Evolutionary conservation across 73 alveolate genomes (phyloP).

Genomic region (Diophrys appendiculata): DNA sequence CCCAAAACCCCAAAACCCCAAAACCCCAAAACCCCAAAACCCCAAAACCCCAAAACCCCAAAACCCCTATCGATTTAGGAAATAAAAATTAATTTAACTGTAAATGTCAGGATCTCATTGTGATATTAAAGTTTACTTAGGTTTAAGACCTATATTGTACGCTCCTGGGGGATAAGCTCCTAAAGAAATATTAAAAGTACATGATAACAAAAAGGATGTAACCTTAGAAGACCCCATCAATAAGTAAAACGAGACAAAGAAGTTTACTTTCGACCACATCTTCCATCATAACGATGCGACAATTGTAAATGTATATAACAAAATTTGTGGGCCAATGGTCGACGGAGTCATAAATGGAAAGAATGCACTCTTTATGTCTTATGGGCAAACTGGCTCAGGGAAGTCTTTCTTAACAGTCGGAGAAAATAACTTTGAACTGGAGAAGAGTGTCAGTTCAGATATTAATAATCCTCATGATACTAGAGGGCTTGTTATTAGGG

Average conservation of each 20-base stretch:
- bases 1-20: no score
- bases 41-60: no score
- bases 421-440: slow-evolving; percentile 23
- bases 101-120: no score
- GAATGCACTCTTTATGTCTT: neutral
- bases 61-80: no score
- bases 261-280: neutral
- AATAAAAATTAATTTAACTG: no score
- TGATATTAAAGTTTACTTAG: no score
- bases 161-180: neutral
- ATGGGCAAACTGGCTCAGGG: slow-evolving; percentile 43
- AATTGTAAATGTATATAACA: neutral
- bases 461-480: slow-evolving; percentile 23
- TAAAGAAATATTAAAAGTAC: neutral
- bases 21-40: no score
- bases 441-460: slow-evolving; percentile 28
- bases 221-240: neutral
- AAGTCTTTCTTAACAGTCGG: slow-evolving; percentile 4
- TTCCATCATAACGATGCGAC: neutral
- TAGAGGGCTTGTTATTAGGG: slow-evolving; percentile 18
- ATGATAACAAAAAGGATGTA: neutral
- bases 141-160: no score
- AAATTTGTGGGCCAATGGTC: neutral
- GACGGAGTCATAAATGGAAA: neutral
- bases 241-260: neutral